Percentiles rank a stretch among this genome's conserved stretches.
phyloP scores from a whole-genome alignment of 1,139 yeast genomes.

The Nakaseomyces glabratus region DNA sequence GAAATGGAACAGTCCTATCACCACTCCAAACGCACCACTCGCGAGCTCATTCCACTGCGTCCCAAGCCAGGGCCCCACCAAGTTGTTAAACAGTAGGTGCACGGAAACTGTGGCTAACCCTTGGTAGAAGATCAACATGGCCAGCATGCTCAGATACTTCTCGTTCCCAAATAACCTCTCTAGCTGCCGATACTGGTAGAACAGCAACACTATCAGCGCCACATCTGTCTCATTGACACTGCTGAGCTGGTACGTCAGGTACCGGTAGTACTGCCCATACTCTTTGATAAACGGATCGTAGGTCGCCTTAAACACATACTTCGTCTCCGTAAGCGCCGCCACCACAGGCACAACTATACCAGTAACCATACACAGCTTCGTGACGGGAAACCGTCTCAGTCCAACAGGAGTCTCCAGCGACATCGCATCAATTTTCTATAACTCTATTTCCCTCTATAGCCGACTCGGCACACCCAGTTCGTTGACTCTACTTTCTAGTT shows the following conservation, averaged over 20 bases:
- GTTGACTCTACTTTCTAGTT: too few species aligned
- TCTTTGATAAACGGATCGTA: slow-evolving; percentile 27
- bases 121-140: slow-evolving; percentile 22
- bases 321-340: slow-evolving; percentile 25
- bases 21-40: slow-evolving; percentile 24
- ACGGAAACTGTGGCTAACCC: slow-evolving; percentile 14
- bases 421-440: too few species aligned
- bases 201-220: slow-evolving; percentile 21
- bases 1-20: slow-evolving; percentile 26
- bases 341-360: slow-evolving; percentile 23
- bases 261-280: slow-evolving; percentile 26
- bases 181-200: slow-evolving; percentile 28
- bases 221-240: slow-evolving; percentile 29
- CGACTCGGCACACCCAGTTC: too few species aligned
- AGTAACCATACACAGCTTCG: slow-evolving; percentile 24
- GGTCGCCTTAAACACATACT: slow-evolving; percentile 24
- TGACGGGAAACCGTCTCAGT: slow-evolving; percentile 23
- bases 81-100: slow-evolving; percentile 15
- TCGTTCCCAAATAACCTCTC: slow-evolving; percentile 29
- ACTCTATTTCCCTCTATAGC: too few species aligned
- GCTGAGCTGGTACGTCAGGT: slow-evolving; percentile 22
- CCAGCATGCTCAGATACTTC: slow-evolving; percentile 25
- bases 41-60: slow-evolving; percentile 26
- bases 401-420: slow-evolving; percentile 28
- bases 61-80: slow-evolving; percentile 3